Evolutionary conservation across 192 early-diverging fungal genomes (phyloP).

Genomic region (Umbelopsis isabellina): DNA sequence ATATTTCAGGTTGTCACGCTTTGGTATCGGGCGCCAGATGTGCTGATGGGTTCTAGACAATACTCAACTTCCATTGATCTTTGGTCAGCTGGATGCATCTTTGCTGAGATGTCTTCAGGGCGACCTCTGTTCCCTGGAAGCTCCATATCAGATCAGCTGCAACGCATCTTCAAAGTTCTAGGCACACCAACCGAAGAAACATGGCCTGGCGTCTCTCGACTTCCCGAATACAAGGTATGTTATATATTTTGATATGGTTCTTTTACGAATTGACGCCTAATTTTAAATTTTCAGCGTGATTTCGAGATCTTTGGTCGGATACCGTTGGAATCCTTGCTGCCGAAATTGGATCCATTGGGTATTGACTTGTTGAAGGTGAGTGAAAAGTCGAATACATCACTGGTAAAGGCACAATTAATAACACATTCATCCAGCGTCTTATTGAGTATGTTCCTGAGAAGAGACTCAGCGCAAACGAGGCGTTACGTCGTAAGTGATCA

Average conservation of each 20-base stretch:
- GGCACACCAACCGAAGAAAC: conserved; percentile 80
- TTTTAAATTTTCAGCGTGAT: conserved; percentile 49
- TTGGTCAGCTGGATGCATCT: conserved; percentile 88
- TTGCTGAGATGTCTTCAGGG: conserved; percentile 89
- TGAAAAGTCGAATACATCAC: not conserved
- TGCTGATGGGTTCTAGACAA: conserved; percentile 85
- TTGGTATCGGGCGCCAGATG: conserved; percentile 90
- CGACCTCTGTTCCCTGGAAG: conserved; percentile 91
- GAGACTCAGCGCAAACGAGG: conserved; percentile 79
- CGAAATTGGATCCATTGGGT: conserved; percentile 83
- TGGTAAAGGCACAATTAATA: not conserved
- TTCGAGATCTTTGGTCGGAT: conserved; percentile 76
- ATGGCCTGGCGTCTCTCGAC: conserved; percentile 85
- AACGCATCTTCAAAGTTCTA: conserved; percentile 89
- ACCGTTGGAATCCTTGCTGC: conserved; percentile 73
- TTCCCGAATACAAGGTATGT: conserved; percentile 86
- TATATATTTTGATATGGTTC: not conserved
- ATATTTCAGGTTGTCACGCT: conserved; percentile 70
- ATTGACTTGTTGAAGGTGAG: conserved; percentile 82
- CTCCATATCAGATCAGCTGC: conserved; percentile 84
- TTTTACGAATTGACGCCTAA: not conserved
- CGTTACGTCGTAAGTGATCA: conserved; percentile 51
- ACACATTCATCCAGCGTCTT: conserved; percentile 42
- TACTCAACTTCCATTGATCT: conserved; percentile 89
- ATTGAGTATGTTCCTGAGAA: conserved; percentile 80